A percentile compares a stretch with the other conserved stretches of the same genome.
These are phyloP conservation scores for Davidsoniella eucalypti DNA, from an alignment of 2,329 filamentous ascomycete genomes.

Conservation along the genomic window DNA sequence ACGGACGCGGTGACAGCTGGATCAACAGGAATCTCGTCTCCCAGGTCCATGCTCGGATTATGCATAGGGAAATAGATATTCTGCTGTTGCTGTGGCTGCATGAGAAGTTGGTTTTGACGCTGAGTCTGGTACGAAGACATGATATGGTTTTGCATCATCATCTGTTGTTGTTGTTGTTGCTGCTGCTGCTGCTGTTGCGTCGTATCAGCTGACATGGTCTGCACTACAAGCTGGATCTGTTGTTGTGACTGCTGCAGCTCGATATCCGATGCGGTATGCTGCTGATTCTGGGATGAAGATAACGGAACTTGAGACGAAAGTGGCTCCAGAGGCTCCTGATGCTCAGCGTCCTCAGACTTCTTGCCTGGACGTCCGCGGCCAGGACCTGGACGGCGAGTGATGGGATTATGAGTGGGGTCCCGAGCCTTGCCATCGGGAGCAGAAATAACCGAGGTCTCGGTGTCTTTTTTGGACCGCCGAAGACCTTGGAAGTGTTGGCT, in stretches of 20 bases:
- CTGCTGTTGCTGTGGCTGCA: not conserved
- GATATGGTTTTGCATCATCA: constrained; percentile 7
- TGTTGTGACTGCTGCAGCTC: constrained; percentile 13
- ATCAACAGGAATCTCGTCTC: not conserved
- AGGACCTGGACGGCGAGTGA: constrained; percentile 42
- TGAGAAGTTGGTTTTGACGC: constrained; percentile 4
- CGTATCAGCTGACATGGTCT: not conserved
- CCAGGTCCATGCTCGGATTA: not conserved
- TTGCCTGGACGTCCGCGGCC: constrained; percentile 34
- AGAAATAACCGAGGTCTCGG: constrained; percentile 20
- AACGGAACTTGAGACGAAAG: constrained; percentile 2
- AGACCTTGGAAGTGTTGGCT: constrained; percentile 48
- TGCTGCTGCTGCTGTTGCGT: not conserved
- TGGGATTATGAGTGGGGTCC: constrained; percentile 40
- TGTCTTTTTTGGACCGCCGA: constrained; percentile 36
- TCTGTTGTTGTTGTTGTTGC: constrained; percentile 12
- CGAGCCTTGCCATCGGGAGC: not conserved
- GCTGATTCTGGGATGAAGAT: not conserved
- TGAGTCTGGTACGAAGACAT: not conserved
- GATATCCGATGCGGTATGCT: not conserved
- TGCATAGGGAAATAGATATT: not conserved
- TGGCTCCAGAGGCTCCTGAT: constrained; percentile 4
- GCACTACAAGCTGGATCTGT: constrained; percentile 5
- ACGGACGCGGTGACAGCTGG: not conserved
- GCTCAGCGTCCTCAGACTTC: constrained; percentile 24